phyloP scores from a whole-genome alignment of 306 rosid species.

The Hylodesmum podocarpum region DNA sequence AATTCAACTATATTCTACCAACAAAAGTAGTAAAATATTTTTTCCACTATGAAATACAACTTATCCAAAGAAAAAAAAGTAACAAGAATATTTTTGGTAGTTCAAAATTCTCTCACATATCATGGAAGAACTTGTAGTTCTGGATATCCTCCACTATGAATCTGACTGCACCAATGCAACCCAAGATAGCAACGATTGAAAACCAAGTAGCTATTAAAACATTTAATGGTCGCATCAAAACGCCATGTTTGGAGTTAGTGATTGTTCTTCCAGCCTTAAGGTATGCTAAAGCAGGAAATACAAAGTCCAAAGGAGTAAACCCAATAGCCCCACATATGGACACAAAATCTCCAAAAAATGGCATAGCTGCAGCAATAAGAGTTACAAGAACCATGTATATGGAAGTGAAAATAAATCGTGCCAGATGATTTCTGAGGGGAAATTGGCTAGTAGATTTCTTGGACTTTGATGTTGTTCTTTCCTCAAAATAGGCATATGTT shows the following conservation, averaged over 20 bases:
- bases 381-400: conserved; percentile 55
- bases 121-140: conserved; percentile 66
- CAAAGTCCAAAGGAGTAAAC: conserved; percentile 73
- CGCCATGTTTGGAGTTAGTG: conserved; percentile 36
- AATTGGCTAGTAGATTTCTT: conserved; percentile 28
- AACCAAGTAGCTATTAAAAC: conserved; percentile 59
- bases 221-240: conserved; percentile 50
- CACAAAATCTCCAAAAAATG: conserved; percentile 76
- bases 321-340: conserved; percentile 78
- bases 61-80: background rate
- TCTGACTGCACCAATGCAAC: conserved; percentile 70
- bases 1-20: background rate
- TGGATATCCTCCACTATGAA: conserved; percentile 62
- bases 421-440: conserved; percentile 26
- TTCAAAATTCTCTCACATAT: conserved; percentile 41
- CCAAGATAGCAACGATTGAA: conserved; percentile 67
- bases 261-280: conserved; percentile 50
- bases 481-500: conserved; percentile 70
- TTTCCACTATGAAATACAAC: background rate
- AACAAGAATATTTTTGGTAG: background rate
- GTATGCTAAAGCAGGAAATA: conserved; percentile 75
- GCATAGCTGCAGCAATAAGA: conserved; percentile 69
- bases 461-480: conserved; percentile 27
- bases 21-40: background rate
- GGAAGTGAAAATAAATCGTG: conserved; percentile 46